A percentile compares a stretch with the other conserved stretches of the same genome.
These are phyloP conservation scores for Thermomyces lanuginosus DNA, from an alignment of 2,329 filamentous ascomycete genomes.

Conservation along the genomic window DNA sequence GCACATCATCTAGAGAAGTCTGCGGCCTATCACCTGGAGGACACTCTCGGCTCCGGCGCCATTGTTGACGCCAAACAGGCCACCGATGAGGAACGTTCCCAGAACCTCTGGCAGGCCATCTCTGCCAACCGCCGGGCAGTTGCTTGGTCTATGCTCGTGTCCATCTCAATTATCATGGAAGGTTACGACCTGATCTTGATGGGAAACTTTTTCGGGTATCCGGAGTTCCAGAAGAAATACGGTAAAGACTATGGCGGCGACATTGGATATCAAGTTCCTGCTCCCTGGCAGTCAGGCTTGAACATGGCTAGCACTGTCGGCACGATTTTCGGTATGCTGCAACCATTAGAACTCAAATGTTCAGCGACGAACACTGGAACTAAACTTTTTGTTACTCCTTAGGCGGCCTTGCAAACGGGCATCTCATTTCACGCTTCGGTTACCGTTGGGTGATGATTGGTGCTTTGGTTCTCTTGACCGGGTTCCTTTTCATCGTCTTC, in stretches of 20 bases:
- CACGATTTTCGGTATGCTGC: conserved; percentile 6
- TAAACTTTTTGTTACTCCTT: conserved; percentile 1
- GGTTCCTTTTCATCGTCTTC: conserved; percentile 36
- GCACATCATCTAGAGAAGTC: conserved; percentile 12
- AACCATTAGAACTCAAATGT: no score
- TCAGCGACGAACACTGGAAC: no score
- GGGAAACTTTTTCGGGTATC: conserved; percentile 54
- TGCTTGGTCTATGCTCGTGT: conserved; percentile 67
- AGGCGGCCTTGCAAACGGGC: conserved; percentile 6
- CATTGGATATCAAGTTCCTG: conserved; percentile 21
- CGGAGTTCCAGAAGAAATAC: conserved; percentile 27
- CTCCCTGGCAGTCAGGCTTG: conserved; percentile 5
- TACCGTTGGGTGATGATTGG: conserved; percentile 27
- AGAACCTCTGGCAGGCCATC: conserved; percentile 61
- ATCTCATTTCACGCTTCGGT: conserved; percentile 5
- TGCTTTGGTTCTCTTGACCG: conserved; percentile 31
- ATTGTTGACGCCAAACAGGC: conserved; percentile 27
- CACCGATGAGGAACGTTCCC: conserved; percentile 38
- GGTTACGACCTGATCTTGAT: conserved; percentile 70
- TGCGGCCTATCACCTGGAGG: conserved; percentile 14
- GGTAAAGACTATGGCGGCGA: conserved; percentile 13
- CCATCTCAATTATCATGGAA: conserved; percentile 84
- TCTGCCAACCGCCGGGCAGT: conserved; percentile 75
- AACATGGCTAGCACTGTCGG: conserved; percentile 4
- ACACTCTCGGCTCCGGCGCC: conserved; percentile 12